These are phyloP conservation scores for Lotmaria passim DNA, from an alignment of 208 protist genomes.

Conservation along the genomic window DNA sequence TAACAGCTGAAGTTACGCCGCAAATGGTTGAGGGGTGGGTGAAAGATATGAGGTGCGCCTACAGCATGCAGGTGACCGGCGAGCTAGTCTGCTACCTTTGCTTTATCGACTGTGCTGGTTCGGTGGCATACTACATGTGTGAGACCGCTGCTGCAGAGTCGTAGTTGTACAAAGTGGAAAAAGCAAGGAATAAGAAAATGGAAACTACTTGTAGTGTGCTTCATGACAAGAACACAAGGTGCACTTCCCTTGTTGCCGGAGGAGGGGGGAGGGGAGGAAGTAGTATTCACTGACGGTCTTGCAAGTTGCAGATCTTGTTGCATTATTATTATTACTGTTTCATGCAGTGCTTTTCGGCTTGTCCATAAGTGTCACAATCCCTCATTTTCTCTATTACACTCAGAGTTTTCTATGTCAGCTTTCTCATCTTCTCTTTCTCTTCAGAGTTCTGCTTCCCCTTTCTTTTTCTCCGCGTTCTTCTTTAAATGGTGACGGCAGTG, in stretches of 20 bases:
- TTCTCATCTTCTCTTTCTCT: background rate
- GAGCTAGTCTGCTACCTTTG: slow-evolving; percentile 40
- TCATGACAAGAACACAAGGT: too few relatives aligned
- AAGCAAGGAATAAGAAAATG: background rate
- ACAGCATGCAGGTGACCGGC: background rate
- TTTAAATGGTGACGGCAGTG: background rate
- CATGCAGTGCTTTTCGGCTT: background rate
- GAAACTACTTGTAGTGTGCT: too few relatives aligned
- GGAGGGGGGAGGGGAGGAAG: too few relatives aligned
- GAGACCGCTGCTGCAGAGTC: slow-evolving; percentile 13
- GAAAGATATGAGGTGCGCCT: background rate
- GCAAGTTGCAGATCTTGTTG: too few relatives aligned
- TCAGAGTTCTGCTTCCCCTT: background rate
- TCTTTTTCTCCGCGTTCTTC: background rate
- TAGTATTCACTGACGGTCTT: too few relatives aligned
- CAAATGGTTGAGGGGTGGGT: slow-evolving; percentile 8
- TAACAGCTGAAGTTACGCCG: background rate
- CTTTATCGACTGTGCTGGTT: slow-evolving; percentile 60
- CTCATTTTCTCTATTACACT: background rate
- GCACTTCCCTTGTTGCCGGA: too few relatives aligned
- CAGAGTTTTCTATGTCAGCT: background rate
- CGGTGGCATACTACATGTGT: slow-evolving; percentile 64
- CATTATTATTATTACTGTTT: background rate
- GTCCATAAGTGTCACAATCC: too few relatives aligned
- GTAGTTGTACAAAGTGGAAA: background rate